These are phyloP conservation scores for Nitzschia inconspicua DNA, from an alignment of 108 stramenopile species.

Conservation along the genomic window DNA sequence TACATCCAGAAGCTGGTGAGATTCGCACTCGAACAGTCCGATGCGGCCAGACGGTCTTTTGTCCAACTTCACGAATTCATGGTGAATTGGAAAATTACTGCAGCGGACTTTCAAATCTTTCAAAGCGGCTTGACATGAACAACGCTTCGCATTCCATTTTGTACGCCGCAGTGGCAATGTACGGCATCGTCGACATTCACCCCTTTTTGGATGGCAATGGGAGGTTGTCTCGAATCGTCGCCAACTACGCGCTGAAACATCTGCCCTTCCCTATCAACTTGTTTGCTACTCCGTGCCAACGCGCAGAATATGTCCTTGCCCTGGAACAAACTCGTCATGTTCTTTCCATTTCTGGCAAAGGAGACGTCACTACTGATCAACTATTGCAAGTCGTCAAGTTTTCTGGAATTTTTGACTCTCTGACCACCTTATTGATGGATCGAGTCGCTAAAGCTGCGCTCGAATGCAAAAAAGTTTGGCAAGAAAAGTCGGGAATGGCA, in stretches of 20 bases:
- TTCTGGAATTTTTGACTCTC: conserved; percentile 22
- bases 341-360: conserved; percentile 8
- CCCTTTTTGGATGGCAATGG: conserved; percentile 52
- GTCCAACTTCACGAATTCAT: conserved; percentile 7
- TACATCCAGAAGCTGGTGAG: conserved; percentile 27
- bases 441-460: conserved; percentile 18
- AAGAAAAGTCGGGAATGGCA: conserved; percentile 30
- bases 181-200: conserved; percentile 44
- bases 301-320: conserved; percentile 34
- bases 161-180: conserved; percentile 43
- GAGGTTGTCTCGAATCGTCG: conserved; percentile 31
- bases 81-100: conserved; percentile 27
- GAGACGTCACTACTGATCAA: conserved; percentile 5
- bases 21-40: conserved; percentile 31
- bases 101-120: conserved; percentile 1
- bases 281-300: conserved; percentile 38
- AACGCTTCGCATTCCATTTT: conserved; percentile 13
- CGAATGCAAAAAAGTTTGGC: conserved; percentile 22
- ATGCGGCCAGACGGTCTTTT: conserved; percentile 28
- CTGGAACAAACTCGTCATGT: conserved; percentile 23
- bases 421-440: conserved; percentile 35
- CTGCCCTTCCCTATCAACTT: conserved; percentile 41
- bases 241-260: conserved; percentile 30
- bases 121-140: neutral
- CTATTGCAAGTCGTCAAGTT: conserved; percentile 6